A percentile compares a stretch with the other conserved stretches of the same genome.
Conservation (phyloP, 129 eudicot genomes). For the Cynara cardunculus region DNA sequence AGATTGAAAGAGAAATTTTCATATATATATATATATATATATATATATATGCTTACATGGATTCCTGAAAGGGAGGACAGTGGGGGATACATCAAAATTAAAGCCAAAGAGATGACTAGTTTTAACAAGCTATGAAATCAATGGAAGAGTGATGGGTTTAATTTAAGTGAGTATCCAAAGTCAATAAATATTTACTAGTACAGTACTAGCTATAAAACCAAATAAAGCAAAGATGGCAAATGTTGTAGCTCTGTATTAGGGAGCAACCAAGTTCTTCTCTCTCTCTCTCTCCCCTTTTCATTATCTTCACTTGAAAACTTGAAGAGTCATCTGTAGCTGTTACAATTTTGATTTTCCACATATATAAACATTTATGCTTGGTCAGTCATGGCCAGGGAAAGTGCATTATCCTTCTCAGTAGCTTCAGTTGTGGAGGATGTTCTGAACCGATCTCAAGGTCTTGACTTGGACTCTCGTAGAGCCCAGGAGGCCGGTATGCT, state of each 20-base stretch:
- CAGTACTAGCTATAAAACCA: slow-evolving; percentile 28
- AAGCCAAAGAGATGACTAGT: neutral
- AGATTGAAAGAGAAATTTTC: too few species aligned
- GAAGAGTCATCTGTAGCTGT: neutral
- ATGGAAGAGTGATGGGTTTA: neutral
- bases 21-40: neutral
- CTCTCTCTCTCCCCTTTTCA: neutral
- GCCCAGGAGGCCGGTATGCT: slow-evolving; percentile 88
- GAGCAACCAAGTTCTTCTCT: slow-evolving; percentile 24
- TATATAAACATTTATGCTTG: slow-evolving; percentile 18
- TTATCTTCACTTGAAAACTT: slow-evolving; percentile 5
- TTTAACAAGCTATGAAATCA: neutral
- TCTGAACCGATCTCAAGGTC: slow-evolving; percentile 56
- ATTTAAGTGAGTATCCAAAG: neutral
- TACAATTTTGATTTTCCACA: neutral
- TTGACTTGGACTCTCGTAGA: slow-evolving; percentile 85
- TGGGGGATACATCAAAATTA: neutral
- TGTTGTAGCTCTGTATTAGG: slow-evolving; percentile 19
- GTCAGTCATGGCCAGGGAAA: slow-evolving; percentile 44
- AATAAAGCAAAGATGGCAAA: slow-evolving; percentile 28
- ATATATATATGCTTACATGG: neutral
- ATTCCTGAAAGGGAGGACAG: neutral
- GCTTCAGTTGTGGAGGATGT: slow-evolving; percentile 90
- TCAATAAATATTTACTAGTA: slow-evolving; percentile 11
- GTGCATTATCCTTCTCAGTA: slow-evolving; percentile 56